phyloP scores from a whole-genome alignment of 2,329 filamentous ascomycete genomes.

The Cryoendolithus antarcticus region DNA sequence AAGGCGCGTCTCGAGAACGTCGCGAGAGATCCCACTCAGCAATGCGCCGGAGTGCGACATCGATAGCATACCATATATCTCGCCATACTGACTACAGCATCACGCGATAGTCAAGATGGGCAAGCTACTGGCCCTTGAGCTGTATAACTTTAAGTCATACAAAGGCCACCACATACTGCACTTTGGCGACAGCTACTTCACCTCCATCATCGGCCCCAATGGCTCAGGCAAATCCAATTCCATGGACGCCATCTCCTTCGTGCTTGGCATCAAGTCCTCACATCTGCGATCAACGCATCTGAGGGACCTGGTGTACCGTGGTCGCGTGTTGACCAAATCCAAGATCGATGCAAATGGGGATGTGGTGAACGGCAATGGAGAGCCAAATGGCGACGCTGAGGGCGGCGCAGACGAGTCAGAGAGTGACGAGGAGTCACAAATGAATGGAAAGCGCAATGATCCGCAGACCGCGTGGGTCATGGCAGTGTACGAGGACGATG shows the following conservation, averaged over 20 bases:
- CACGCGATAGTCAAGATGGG: slow-evolving; percentile 54
- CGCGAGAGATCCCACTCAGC: too few relatives aligned
- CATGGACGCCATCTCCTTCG: slow-evolving; percentile 99
- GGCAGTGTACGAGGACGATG: slow-evolving; percentile 97
- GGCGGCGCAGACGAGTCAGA: slow-evolving; percentile 25
- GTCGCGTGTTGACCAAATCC: slow-evolving; percentile 79
- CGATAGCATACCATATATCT: too few relatives aligned
- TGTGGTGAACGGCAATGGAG: slow-evolving; percentile 36
- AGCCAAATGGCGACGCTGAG: slow-evolving; percentile 42
- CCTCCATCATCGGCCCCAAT: slow-evolving; percentile 98
- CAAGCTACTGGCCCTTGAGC: slow-evolving; percentile 86
- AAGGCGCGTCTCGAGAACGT: too few relatives aligned
- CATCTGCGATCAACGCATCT: slow-evolving; percentile 89
- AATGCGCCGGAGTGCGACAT: too few relatives aligned
- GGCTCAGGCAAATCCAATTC: slow-evolving; percentile 98
- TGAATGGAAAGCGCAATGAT: slow-evolving; percentile 58
- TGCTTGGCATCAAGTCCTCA: slow-evolving; percentile 96
- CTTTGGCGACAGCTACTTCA: slow-evolving; percentile 97
- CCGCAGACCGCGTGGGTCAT: slow-evolving; percentile 97
- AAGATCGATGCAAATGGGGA: slow-evolving; percentile 87
- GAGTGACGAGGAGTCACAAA: slow-evolving; percentile 40
- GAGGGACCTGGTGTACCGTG: slow-evolving; percentile 90
- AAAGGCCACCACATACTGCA: slow-evolving; percentile 89
- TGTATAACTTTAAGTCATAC: slow-evolving; percentile 99
- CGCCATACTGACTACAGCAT: too few relatives aligned